Conservation (phyloP, 2,329 filamentous ascomycete species). For the Ophiostoma himal-ulmi region DNA sequence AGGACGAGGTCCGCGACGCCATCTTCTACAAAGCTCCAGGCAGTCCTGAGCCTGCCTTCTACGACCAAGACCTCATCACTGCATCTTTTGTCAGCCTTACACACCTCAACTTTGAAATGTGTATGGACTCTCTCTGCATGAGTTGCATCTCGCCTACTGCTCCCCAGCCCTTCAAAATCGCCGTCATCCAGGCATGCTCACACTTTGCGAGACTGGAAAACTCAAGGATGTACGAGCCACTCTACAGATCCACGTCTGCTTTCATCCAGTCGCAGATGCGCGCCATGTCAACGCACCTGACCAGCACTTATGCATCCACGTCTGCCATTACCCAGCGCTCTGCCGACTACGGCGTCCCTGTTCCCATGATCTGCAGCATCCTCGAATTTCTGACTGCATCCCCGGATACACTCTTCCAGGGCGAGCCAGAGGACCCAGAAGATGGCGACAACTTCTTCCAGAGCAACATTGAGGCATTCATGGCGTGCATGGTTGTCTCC, state of each 20-base stretch:
- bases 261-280: slow-evolving; percentile 54
- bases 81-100: slow-evolving; percentile 60
- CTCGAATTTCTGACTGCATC: slow-evolving; percentile 53
- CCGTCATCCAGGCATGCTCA: slow-evolving; percentile 56
- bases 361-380: slow-evolving; percentile 46
- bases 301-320: slow-evolving; percentile 37
- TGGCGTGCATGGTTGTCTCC: slow-evolving; percentile 50
- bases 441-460: slow-evolving; percentile 39
- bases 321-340: slow-evolving; percentile 38
- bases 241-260: slow-evolving; percentile 51
- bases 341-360: slow-evolving; percentile 37
- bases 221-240: slow-evolving; percentile 44
- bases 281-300: slow-evolving; percentile 42
- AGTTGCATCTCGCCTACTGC: slow-evolving; percentile 52
- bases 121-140: slow-evolving; percentile 51
- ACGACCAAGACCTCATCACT: slow-evolving; percentile 61
- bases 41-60: slow-evolving; percentile 43
- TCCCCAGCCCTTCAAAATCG: slow-evolving; percentile 56
- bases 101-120: slow-evolving; percentile 55
- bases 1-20: slow-evolving; percentile 61
- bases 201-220: slow-evolving; percentile 54
- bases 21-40: slow-evolving; percentile 52
- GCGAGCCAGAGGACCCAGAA: slow-evolving; percentile 33
- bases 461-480: slow-evolving; percentile 46
- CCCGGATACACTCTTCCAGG: slow-evolving; percentile 45